Conservation (phyloP, 2,329 filamentous ascomycete species). For the Macrophomina phaseolina region DNA sequence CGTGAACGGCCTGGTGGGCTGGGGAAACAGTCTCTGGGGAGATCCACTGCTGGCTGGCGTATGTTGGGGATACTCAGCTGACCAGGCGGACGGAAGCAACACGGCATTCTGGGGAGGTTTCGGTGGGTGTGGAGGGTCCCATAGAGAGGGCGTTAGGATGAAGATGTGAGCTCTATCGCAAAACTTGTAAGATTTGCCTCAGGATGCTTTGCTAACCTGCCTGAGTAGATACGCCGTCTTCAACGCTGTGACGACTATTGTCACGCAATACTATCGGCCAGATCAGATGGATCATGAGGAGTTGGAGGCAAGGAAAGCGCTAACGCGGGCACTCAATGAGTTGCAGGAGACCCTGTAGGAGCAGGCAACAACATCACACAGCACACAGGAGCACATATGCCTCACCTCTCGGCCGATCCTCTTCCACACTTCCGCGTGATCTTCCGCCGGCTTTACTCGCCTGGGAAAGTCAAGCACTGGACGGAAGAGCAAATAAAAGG, state of each 20-base stretch:
- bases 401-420: background rate
- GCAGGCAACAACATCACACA: background rate
- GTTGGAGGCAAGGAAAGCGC: constrained; percentile 48
- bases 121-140: constrained; percentile 42
- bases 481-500: constrained; percentile 6
- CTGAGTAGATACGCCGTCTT: constrained; percentile 52
- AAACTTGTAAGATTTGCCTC: constrained; percentile 7
- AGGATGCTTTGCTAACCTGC: background rate
- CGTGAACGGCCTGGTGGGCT: constrained; percentile 59
- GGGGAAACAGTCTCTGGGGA: constrained; percentile 62
- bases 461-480: background rate
- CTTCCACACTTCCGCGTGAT: background rate
- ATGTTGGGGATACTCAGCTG: constrained; percentile 48
- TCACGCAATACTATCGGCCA: constrained; percentile 53
- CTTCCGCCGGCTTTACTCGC: background rate
- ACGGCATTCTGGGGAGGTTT: constrained; percentile 51
- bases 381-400: background rate
- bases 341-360: constrained; percentile 31
- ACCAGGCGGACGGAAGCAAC: background rate
- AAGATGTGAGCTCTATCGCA: constrained; percentile 45
- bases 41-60: constrained; percentile 60
- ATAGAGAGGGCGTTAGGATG: constrained; percentile 43
- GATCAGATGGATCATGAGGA: constrained; percentile 47
- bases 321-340: constrained; percentile 47
- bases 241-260: constrained; percentile 49